Percentiles rank a stretch among this genome's conserved stretches.
Evolutionary conservation across 306 rosid species (phyloP).

Genomic region (peach (Prunus persica)): DNA sequence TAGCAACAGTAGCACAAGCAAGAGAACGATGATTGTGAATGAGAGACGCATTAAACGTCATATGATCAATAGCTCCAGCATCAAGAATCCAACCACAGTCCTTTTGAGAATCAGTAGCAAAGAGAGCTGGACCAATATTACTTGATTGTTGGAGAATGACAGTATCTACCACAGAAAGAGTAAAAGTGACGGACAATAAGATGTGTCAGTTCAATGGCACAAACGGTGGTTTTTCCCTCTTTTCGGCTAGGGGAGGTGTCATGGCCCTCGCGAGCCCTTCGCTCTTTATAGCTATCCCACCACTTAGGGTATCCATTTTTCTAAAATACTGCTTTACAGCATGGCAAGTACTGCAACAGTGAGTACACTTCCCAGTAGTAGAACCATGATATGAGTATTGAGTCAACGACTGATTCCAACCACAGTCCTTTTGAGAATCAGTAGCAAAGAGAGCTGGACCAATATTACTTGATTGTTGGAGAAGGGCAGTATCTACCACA

Average conservation of each 20-base stretch:
- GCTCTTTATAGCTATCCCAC: no score
- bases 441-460: background rate
- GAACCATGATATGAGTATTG: background rate
- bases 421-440: no score
- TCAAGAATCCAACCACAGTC: background rate
- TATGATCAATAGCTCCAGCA: background rate
- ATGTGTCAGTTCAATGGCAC: no score
- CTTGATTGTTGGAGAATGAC: background rate
- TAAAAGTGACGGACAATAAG: no score
- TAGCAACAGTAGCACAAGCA: background rate
- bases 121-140: background rate
- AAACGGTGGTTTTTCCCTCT: background rate
- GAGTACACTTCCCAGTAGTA: background rate
- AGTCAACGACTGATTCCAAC: no score
- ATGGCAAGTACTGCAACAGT: background rate
- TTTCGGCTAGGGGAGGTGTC: no score
- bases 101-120: background rate
- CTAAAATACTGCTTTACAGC: no score
- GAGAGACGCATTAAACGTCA: background rate
- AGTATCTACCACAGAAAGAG: background rate
- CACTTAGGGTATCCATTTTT: no score
- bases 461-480: background rate
- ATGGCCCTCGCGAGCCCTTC: accelerated
- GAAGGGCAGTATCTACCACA: background rate
- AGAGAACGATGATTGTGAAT: background rate